These are phyloP conservation scores for Aspergillus flavus DNA, from an alignment of 2,329 filamentous ascomycete genomes.

Conservation along the genomic window DNA sequence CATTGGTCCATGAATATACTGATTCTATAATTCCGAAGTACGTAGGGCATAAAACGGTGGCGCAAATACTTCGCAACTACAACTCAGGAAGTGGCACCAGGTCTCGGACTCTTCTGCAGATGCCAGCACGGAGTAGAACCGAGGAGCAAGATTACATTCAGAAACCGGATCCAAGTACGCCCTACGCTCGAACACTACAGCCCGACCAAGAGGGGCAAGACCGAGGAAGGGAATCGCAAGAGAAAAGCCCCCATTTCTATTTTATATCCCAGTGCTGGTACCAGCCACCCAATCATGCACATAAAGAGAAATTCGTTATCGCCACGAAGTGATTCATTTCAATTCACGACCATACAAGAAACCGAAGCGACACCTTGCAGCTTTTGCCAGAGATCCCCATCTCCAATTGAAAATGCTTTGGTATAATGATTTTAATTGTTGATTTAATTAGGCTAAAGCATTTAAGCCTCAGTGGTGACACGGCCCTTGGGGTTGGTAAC, in stretches of 20 bases:
- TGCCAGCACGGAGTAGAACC: neutral
- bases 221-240: neutral
- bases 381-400: slow-evolving; percentile 8
- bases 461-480: slow-evolving; percentile 87
- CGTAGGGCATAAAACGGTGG: neutral
- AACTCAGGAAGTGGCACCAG: neutral
- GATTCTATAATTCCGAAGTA: neutral
- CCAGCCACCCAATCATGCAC: slow-evolving; percentile 6
- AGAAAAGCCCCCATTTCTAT: slow-evolving; percentile 1
- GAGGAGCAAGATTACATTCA: neutral
- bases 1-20: neutral
- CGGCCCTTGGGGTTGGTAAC: slow-evolving; percentile 99
- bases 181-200: neutral
- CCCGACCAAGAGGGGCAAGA: neutral
- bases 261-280: neutral
- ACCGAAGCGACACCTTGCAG: slow-evolving; percentile 14
- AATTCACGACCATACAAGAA: slow-evolving; percentile 15
- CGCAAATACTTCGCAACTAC: neutral
- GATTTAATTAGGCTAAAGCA: slow-evolving; percentile 48
- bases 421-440: slow-evolving; percentile 27
- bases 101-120: neutral
- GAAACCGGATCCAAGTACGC: neutral
- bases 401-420: slow-evolving; percentile 7
- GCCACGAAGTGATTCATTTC: slow-evolving; percentile 18
- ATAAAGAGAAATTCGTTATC: slow-evolving; percentile 12